Conservation (phyloP, 2,329 filamentous ascomycete genomes). For the Drechslerella dactyloides region DNA sequence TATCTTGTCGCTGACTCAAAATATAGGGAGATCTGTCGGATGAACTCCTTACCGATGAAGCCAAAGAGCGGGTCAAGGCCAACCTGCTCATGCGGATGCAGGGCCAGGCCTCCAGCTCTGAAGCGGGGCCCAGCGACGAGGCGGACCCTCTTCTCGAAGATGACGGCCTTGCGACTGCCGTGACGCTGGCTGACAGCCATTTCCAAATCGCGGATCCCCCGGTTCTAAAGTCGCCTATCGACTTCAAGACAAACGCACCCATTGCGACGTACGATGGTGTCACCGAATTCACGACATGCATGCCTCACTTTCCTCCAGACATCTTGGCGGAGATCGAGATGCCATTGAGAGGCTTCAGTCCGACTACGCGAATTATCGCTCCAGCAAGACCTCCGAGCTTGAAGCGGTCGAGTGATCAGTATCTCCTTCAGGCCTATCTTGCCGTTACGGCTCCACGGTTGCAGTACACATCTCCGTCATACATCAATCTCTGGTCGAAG, state of each 20-base stretch:
- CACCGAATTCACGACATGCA: conserved; percentile 50
- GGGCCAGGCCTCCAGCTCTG: conserved; percentile 33
- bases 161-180: conserved; percentile 18
- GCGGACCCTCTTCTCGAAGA: conserved; percentile 29
- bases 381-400: conserved; percentile 48
- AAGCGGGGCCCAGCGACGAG: conserved; percentile 37
- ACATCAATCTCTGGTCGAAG: conserved; percentile 54
- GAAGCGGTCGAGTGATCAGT: conserved; percentile 52
- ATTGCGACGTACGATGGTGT: conserved; percentile 32
- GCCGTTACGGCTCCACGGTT: conserved; percentile 53
- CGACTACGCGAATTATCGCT: conserved; percentile 52
- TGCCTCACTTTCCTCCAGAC: conserved; percentile 51
- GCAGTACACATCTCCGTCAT: conserved; percentile 53
- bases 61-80: conserved; percentile 45
- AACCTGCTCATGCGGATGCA: conserved; percentile 49
- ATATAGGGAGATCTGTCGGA: conserved; percentile 24
- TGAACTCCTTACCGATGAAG: conserved; percentile 39
- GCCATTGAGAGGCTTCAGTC: conserved; percentile 41
- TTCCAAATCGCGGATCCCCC: conserved; percentile 57
- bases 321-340: conserved; percentile 52
- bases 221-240: conserved; percentile 44
- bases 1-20: conserved; percentile 3
- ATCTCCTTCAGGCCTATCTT: conserved; percentile 53
- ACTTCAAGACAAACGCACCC: conserved; percentile 27
- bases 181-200: conserved; percentile 34